Conservation (phyloP, 305 asterid genomes). For the Fraxinus angustifolia region DNA sequence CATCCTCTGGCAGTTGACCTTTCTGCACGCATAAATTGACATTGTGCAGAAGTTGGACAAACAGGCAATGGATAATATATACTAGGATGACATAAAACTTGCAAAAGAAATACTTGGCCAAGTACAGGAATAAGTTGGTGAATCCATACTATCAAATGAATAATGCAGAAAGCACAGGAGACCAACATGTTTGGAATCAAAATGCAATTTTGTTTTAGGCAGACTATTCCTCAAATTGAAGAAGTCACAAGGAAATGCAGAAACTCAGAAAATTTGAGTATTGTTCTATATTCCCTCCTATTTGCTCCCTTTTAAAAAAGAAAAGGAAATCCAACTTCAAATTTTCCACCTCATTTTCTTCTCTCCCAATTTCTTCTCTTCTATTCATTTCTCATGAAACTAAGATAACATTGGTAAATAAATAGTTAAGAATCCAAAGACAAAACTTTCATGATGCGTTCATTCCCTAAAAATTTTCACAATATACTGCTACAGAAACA, state of each 20-base stretch:
- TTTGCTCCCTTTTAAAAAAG: not conserved
- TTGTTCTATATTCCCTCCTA: not conserved
- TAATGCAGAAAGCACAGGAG: not conserved
- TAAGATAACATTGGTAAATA: not conserved
- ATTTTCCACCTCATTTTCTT: not conserved
- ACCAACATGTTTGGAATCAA: not conserved
- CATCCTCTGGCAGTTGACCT: slow-evolving; percentile 82
- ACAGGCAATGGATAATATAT: not conserved
- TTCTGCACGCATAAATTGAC: slow-evolving; percentile 55
- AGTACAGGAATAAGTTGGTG: not conserved
- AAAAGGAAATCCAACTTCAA: not conserved
- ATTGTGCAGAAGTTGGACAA: slow-evolving; percentile 5
- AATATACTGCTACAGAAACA: not conserved
- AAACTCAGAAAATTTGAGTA: not conserved
- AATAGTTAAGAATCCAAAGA: not conserved
- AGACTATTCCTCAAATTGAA: not conserved
- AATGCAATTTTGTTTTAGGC: not conserved
- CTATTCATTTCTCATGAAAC: not conserved
- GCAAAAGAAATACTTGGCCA: not conserved
- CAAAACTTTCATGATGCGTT: not conserved
- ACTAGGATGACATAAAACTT: not conserved
- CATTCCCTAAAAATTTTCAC: not conserved
- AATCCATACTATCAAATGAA: not conserved
- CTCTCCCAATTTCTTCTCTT: not conserved
- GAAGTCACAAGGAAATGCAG: not conserved